A percentile compares a stretch with the other conserved stretches of the same genome.
Evolutionary conservation across 1,284 basidiomycete species (phyloP).

Genomic region (Ustilago hordei): DNA sequence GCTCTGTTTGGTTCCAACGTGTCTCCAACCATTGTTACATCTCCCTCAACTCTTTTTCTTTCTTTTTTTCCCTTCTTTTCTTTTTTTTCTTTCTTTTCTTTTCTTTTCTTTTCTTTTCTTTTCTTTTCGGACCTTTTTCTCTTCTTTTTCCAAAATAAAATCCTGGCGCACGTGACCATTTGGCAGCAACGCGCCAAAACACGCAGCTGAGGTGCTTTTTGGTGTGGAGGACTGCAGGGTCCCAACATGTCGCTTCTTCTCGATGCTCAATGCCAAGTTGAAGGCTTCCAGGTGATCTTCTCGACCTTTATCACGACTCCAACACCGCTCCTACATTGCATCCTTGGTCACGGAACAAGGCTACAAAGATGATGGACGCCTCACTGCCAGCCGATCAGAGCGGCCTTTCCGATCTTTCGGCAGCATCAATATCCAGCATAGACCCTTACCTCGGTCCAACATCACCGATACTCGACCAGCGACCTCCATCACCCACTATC

Average conservation of each 20-base stretch:
- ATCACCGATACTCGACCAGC: constrained; percentile 11
- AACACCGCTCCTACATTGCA: not conserved
- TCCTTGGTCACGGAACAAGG: not conserved
- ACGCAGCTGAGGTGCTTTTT: constrained; percentile 8
- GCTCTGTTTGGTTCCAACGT: no score
- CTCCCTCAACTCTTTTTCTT: no score
- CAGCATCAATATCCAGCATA: constrained; percentile 23
- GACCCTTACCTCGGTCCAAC: constrained; percentile 10
- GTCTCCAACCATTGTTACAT: no score
- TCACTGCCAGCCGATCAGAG: constrained; percentile 32
- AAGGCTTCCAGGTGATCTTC: not conserved
- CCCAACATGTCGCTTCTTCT: constrained; percentile 3
- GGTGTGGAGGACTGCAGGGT: constrained; percentile 27
- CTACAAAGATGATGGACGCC: constrained; percentile 18
- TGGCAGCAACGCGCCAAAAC: constrained; percentile 32
- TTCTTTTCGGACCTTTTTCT: not conserved
- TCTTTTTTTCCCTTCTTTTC: no score
- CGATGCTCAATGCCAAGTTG: not conserved
- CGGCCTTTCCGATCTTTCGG: constrained; percentile 41
- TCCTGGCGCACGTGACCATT: constrained; percentile 25
- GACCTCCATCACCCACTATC: not conserved
- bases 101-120: constrained; percentile 8
- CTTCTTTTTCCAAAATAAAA: constrained; percentile 1
- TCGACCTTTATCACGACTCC: not conserved
- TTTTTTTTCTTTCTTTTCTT: not conserved